A percentile compares a stretch with the other conserved stretches of the same genome.
Evolutionary conservation across 768 basidiomycete genomes (phyloP).

Genomic region (Leccinellum luteum): DNA sequence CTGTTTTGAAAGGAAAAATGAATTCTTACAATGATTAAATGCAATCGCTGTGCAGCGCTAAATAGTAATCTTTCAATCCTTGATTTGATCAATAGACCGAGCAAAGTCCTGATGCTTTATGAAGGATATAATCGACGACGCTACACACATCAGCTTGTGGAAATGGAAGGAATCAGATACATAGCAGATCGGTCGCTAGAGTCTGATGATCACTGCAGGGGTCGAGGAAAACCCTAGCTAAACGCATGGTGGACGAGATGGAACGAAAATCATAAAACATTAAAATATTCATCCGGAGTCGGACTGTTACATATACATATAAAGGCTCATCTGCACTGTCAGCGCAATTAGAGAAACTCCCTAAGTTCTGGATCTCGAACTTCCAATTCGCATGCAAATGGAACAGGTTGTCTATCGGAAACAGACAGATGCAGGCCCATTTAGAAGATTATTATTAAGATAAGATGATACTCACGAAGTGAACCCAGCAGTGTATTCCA

Average conservation of each 20-base stretch:
- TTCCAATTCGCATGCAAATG: slow-evolving; percentile 1
- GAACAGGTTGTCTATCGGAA: neutral
- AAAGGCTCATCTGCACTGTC: neutral
- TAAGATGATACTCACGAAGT: slow-evolving; percentile 1
- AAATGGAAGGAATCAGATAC: neutral
- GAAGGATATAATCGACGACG: no score
- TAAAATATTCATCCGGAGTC: neutral
- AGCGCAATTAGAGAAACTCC: neutral
- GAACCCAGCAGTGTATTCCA: slow-evolving; percentile 4
- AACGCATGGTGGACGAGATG: no score
- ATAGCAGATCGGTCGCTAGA: neutral
- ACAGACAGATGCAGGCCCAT: neutral
- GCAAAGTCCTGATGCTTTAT: no score
- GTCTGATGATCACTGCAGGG: neutral
- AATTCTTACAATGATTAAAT: neutral
- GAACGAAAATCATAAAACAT: neutral
- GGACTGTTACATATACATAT: neutral
- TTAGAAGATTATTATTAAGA: neutral
- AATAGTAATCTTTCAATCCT: neutral
- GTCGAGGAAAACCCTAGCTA: no score
- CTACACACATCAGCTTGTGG: neutral
- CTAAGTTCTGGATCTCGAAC: slow-evolving; percentile 1
- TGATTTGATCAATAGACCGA: no score
- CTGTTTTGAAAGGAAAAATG: neutral
- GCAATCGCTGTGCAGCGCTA: no score